phyloP scores from a whole-genome alignment of 148 eudicot genomes.

The Gaultheria prostrata region DNA sequence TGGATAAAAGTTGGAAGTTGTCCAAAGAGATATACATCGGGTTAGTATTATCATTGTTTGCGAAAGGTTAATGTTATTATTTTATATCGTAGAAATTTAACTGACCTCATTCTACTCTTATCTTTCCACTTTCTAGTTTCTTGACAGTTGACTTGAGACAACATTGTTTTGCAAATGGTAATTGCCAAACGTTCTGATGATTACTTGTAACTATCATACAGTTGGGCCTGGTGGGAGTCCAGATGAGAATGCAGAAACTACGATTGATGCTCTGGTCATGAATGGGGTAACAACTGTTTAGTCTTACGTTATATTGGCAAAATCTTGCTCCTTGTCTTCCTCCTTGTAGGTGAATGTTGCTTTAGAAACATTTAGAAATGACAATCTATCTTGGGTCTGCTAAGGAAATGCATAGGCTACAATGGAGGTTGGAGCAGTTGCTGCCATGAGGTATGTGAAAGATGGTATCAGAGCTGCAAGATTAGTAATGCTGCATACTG shows the following conservation, averaged over 20 bases:
- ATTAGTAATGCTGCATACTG: conserved; percentile 84
- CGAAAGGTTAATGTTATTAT: background rate
- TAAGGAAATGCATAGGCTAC: conserved; percentile 71
- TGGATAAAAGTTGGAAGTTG: background rate
- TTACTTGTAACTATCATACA: conserved; percentile 24
- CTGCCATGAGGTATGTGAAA: conserved; percentile 84
- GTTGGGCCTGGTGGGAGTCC: conserved; percentile 99
- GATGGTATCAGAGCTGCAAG: conserved; percentile 84
- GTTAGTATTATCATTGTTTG: background rate
- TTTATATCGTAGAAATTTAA: background rate
- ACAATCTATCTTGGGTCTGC: conserved; percentile 30
- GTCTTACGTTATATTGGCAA: background rate
- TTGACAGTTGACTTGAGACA: background rate
- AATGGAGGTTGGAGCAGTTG: conserved; percentile 99
- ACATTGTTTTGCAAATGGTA: background rate
- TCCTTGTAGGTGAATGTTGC: conserved; percentile 3
- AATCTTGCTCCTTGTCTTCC: conserved; percentile 11
- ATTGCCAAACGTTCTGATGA: background rate
- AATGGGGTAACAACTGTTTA: conserved; percentile 62
- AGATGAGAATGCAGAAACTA: conserved; percentile 94
- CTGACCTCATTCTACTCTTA: background rate
- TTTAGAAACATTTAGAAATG: background rate
- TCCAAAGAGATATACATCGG: background rate
- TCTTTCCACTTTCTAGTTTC: background rate
- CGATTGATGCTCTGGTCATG: conserved; percentile 89